Percentiles rank a stretch among this genome's conserved stretches.
Evolutionary conservation across 768 basidiomycete species (phyloP).

Genomic region (Russula dissimulans): DNA sequence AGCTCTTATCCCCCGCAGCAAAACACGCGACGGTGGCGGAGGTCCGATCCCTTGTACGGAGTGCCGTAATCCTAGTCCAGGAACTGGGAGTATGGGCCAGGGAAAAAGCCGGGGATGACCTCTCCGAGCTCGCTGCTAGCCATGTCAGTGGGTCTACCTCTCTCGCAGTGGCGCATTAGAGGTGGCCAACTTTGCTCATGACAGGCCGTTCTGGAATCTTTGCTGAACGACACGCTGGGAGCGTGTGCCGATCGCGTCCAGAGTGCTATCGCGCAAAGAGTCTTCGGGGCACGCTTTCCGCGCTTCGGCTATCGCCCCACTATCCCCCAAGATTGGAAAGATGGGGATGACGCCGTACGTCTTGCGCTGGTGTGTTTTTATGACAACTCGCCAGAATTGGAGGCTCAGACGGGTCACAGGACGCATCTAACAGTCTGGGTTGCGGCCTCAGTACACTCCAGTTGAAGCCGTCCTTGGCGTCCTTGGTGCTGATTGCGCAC

Average conservation of each 20-base stretch:
- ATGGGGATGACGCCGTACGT: conserved; percentile 14
- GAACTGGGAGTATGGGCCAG: conserved; percentile 4
- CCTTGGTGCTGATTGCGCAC: conserved; percentile 16
- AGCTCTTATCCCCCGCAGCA: background rate
- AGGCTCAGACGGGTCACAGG: background rate
- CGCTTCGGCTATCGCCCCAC: conserved; percentile 3
- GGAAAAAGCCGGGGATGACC: background rate
- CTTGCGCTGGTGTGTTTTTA: conserved; percentile 14
- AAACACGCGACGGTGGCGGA: conserved; percentile 1
- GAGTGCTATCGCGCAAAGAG: conserved; percentile 14
- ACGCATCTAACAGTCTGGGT: conserved; percentile 9
- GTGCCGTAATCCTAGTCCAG: conserved; percentile 5
- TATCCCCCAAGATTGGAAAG: conserved; percentile 17
- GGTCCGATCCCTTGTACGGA: conserved; percentile 7
- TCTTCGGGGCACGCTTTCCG: conserved; percentile 15
- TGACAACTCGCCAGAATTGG: background rate
- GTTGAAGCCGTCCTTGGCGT: conserved; percentile 12
- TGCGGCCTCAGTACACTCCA: conserved; percentile 6
- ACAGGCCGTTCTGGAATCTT: conserved; percentile 13
- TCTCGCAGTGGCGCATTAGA: background rate
- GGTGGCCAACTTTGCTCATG: background rate
- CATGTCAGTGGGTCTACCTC: background rate
- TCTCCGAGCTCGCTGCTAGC: conserved; percentile 5
- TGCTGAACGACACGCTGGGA: conserved; percentile 14
- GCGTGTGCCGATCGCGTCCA: conserved; percentile 13